Percentiles rank a stretch among this genome's conserved stretches.
Conservation (phyloP, 345 rosid genomes). For the Hibiscus trionum region DNA sequence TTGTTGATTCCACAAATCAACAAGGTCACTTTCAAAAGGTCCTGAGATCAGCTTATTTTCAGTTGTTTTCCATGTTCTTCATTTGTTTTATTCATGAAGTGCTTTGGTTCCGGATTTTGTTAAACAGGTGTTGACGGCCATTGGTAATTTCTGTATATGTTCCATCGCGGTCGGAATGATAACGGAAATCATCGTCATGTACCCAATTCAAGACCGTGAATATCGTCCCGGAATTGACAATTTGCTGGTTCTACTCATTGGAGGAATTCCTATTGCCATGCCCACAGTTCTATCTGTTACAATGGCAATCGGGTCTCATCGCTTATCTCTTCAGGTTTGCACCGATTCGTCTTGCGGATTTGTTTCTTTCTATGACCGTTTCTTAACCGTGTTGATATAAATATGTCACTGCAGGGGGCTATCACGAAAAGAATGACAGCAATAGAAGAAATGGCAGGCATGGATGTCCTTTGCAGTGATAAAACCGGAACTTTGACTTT, state of each 20-base stretch:
- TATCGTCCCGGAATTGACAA: constrained; percentile 87
- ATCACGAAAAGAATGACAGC: constrained; percentile 74
- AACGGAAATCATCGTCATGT: constrained; percentile 78
- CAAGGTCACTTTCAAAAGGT: constrained; percentile 89
- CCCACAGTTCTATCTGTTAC: constrained; percentile 65
- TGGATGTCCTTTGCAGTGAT: constrained; percentile 68
- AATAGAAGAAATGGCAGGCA: constrained; percentile 72
- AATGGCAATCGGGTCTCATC: constrained; percentile 68
- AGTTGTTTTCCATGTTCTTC: background rate
- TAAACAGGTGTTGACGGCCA: constrained; percentile 67
- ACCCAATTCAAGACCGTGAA: constrained; percentile 65
- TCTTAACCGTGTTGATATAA: background rate
- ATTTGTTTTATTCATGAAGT: background rate
- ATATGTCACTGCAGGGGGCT: constrained; percentile 40
- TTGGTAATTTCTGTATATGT: constrained; percentile 87
- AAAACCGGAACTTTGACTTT: constrained; percentile 65
- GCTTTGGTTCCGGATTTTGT: background rate
- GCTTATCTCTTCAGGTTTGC: constrained; percentile 52
- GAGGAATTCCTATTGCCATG: constrained; percentile 75
- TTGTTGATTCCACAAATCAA: constrained; percentile 81
- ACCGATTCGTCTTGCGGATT: background rate
- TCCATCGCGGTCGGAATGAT: constrained; percentile 80
- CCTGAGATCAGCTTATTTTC: background rate
- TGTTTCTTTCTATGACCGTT: background rate
- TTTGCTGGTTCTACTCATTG: constrained; percentile 56